These are phyloP conservation scores for Mycosphaerella sp. DNA, from an alignment of 2,329 filamentous ascomycete species.

Conservation along the genomic window DNA sequence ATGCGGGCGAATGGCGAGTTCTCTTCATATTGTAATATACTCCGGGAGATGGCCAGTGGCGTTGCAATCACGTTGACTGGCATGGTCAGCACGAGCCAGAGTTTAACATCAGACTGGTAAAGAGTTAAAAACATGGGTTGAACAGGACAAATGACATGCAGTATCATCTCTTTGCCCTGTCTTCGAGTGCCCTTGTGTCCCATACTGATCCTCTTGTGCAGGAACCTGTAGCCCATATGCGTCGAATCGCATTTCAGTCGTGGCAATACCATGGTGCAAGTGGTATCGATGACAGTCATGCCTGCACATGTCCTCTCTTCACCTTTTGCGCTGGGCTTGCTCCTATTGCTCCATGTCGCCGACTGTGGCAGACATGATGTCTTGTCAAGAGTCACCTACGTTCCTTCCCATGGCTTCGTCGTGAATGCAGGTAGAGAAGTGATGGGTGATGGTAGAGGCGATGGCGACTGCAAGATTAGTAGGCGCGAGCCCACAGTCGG, in stretches of 20 bases:
- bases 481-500: no score
- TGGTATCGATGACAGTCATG: background rate
- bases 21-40: conserved; percentile 7
- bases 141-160: conserved; percentile 1
- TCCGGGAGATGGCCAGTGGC: conserved; percentile 1
- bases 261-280: background rate
- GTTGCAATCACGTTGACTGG: conserved; percentile 5
- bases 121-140: conserved; percentile 2
- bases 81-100: background rate
- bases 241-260: background rate
- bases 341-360: conserved; percentile 1
- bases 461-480: no score
- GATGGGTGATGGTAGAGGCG: no score
- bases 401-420: no score
- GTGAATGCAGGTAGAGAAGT: no score
- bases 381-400: no score
- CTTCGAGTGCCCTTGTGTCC: no score
- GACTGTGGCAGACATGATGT: no score
- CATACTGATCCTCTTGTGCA: no score
- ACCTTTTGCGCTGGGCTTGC: background rate
- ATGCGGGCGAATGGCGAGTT: background rate
- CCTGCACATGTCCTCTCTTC: background rate
- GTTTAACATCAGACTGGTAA: conserved; percentile 10
- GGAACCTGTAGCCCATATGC: no score
- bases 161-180: background rate